phyloP scores from a whole-genome alignment of 371 early-diverging fungal species.

The Entomophthora muscae region DNA sequence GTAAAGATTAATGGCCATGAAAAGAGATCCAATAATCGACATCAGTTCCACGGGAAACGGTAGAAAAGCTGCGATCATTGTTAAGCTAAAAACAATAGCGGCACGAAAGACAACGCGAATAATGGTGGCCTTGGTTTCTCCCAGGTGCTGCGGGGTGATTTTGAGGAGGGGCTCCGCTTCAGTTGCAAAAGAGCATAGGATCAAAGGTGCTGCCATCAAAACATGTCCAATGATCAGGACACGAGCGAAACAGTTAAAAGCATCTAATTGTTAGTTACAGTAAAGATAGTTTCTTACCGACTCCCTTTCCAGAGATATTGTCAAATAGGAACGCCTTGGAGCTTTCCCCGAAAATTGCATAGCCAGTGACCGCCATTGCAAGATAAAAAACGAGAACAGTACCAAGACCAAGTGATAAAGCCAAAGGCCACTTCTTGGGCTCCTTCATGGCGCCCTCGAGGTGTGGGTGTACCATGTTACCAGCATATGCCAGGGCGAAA shows the following conservation, averaged over 20 bases:
- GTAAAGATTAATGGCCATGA: slow-evolving; percentile 56
- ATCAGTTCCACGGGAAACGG: slow-evolving; percentile 65
- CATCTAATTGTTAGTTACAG: neutral
- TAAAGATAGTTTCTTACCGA: neutral
- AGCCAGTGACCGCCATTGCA: slow-evolving; percentile 55
- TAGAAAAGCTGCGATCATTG: slow-evolving; percentile 38
- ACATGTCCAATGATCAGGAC: slow-evolving; percentile 65
- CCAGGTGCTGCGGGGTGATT: slow-evolving; percentile 10
- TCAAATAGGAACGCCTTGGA: neutral
- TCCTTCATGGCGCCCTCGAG: slow-evolving; percentile 63
- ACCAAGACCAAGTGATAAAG: slow-evolving; percentile 39
- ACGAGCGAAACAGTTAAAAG: slow-evolving; percentile 8
- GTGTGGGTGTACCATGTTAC: slow-evolving; percentile 60
- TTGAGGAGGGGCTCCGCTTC: slow-evolving; percentile 42
- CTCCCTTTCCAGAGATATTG: neutral
- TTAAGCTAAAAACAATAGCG: slow-evolving; percentile 26
- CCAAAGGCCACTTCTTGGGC: slow-evolving; percentile 51
- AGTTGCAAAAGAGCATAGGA: slow-evolving; percentile 56
- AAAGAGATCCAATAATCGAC: slow-evolving; percentile 61
- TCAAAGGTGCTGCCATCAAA: slow-evolving; percentile 57
- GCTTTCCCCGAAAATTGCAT: slow-evolving; percentile 13
- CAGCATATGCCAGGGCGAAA: slow-evolving; percentile 59
- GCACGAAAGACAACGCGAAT: slow-evolving; percentile 39
- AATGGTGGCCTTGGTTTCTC: slow-evolving; percentile 21
- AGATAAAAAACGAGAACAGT: slow-evolving; percentile 58